phyloP scores from a whole-genome alignment of 2,329 filamentous ascomycete species.

The Cytospora leucostoma region DNA sequence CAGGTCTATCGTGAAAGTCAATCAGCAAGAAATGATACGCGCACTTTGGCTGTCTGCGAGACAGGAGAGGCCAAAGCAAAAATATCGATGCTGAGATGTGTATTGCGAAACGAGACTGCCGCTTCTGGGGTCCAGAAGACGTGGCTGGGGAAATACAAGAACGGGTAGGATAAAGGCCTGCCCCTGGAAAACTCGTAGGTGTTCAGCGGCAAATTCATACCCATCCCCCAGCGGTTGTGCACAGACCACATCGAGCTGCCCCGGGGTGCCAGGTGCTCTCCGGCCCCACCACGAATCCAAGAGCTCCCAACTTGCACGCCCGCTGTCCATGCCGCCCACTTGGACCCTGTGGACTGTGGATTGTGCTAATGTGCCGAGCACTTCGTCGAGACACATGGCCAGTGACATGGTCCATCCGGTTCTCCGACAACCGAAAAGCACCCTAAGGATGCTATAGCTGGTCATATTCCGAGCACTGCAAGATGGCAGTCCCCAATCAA shows the following conservation, averaged over 20 bases:
- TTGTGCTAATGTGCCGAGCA: conserved; percentile 1
- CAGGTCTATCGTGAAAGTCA: background rate
- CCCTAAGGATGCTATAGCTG: conserved; percentile 18
- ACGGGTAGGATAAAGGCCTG: background rate
- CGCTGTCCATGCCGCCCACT: conserved; percentile 5
- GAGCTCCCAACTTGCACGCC: conserved; percentile 4
- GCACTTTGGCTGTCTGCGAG: background rate
- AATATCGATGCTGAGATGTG: background rate
- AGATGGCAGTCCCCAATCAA: conserved; percentile 35
- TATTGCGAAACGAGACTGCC: background rate
- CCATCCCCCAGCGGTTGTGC: background rate
- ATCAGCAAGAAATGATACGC: background rate
- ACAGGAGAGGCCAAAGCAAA: background rate
- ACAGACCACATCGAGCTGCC: conserved; percentile 15
- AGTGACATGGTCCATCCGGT: background rate
- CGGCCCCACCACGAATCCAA: conserved; percentile 8
- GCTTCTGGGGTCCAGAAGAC: background rate
- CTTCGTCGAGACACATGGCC: background rate
- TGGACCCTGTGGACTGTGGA: background rate
- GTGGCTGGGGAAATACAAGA: background rate
- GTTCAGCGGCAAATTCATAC: conserved; percentile 11
- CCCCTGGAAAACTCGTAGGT: conserved; percentile 7
- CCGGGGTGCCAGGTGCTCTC: background rate
- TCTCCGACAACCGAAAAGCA: background rate
- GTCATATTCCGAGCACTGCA: conserved; percentile 24